Evolutionary conservation across 192 early-diverging fungal genomes (phyloP), one percentile per base, ranked within the genome.

Genomic region (Backusella parvicylindrica): DNA sequence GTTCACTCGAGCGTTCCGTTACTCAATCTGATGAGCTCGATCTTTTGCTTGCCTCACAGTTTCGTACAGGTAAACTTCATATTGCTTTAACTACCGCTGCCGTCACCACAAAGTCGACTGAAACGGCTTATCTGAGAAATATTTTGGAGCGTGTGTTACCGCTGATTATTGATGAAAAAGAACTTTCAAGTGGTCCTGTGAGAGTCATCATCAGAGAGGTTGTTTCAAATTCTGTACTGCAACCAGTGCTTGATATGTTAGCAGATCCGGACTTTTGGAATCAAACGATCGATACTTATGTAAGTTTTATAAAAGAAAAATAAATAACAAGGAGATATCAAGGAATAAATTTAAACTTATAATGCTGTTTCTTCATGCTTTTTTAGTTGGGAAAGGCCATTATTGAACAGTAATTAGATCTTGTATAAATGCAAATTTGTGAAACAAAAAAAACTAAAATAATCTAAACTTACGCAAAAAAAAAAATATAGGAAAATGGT

Each of bases 261-360:
- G 84, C 91, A 0, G 96, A 97, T 53, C 93, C 96, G 1, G 95
- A 97, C 79, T 97, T 90, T 47, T 91, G 92, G 86, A 97, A 97
- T 79, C 90, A 94, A 73, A 85, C 89, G 16, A 79, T 97, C n/a
- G 91, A 92, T 37, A 74, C 81, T 13, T 87, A 91, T 80, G 86
- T 87, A 83, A 75, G 85, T 73, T 18, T 33, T 67, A 38, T 28
- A 26, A 0, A 16, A 73, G 1, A 41, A 65, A 70, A 72, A 67
- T 74, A 82, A 31, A 86, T 86, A 68, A 79, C n/a, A n/a, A 81
- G 18, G 83, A 89, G 66, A 21, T 50, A 50, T 23, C 21, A 15
- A 56, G 18, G 23, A 26, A 56, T 6, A 38, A 12, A 2, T 36
- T 23, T 33, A 9, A 36, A 68, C n/a, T 66, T 23, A 21, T 26